A percentile compares a stretch with the other conserved stretches of the same genome.
phyloP scores from a whole-genome alignment of 495 filamentous ascomycete genomes.

The Penicillium longicatenatum region DNA sequence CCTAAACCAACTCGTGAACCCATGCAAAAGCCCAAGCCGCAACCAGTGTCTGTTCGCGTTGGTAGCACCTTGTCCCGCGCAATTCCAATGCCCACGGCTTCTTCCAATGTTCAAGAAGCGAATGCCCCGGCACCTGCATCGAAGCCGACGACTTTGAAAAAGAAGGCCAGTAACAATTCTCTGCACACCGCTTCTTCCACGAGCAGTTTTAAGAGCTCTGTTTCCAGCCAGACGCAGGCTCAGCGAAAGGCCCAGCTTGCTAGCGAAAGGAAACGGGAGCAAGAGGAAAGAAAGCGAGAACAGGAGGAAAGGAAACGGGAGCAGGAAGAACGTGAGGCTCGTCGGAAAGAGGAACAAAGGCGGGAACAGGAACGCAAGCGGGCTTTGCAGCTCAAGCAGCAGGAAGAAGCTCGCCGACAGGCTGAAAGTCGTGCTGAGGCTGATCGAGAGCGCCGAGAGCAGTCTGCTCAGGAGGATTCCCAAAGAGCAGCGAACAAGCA shows the following conservation, averaged over 20 bases:
- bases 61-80: slow-evolving; percentile 68
- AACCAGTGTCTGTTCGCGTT: slow-evolving; percentile 78
- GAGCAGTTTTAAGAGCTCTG: slow-evolving; percentile 69
- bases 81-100: slow-evolving; percentile 61
- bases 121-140: slow-evolving; percentile 45
- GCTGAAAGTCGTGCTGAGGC: slow-evolving; percentile 48
- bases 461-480: slow-evolving; percentile 52
- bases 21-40: slow-evolving; percentile 65
- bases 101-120: slow-evolving; percentile 63
- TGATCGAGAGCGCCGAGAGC: slow-evolving; percentile 48
- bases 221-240: slow-evolving; percentile 52
- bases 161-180: slow-evolving; percentile 70
- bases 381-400: slow-evolving; percentile 54
- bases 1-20: slow-evolving; percentile 74
- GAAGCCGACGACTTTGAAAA: slow-evolving; percentile 52
- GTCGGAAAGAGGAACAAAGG: slow-evolving; percentile 78
- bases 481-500: slow-evolving; percentile 71
- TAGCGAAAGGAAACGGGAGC: slow-evolving; percentile 76
- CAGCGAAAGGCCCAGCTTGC: slow-evolving; percentile 60
- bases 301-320: slow-evolving; percentile 67
- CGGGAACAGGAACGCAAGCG: slow-evolving; percentile 76
- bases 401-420: slow-evolving; percentile 38
- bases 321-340: slow-evolving; percentile 71
- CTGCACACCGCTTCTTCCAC: slow-evolving; percentile 64
- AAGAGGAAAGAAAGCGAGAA: slow-evolving; percentile 75